phyloP scores from a whole-genome alignment of 495 filamentous ascomycete genomes.

The Margaritispora aquatica region DNA sequence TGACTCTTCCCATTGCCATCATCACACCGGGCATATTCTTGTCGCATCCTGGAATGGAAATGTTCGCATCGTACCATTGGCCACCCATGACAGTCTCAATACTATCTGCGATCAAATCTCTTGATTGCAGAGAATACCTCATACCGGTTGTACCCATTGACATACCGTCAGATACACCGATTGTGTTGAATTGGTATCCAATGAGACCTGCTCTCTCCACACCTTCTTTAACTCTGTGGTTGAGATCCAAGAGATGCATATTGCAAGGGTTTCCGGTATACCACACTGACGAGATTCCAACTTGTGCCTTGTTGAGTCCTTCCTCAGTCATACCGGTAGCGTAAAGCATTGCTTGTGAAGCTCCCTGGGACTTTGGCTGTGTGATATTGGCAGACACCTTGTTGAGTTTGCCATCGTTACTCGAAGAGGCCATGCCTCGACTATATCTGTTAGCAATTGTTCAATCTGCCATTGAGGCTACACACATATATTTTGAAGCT shows the following conservation, averaged over 20 bases:
- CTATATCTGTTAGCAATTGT: slow-evolving; percentile 21
- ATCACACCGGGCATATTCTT: slow-evolving; percentile 99
- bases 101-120: slow-evolving; percentile 94
- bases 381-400: slow-evolving; percentile 78
- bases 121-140: slow-evolving; percentile 89
- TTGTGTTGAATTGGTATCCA: slow-evolving; percentile 93
- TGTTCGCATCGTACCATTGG: slow-evolving; percentile 99
- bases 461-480: not conserved
- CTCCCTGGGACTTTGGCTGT: slow-evolving; percentile 94
- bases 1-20: slow-evolving; percentile 95
- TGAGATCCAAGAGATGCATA: slow-evolving; percentile 94
- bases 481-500: slow-evolving; percentile 21
- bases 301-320: slow-evolving; percentile 91
- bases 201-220: slow-evolving; percentile 75
- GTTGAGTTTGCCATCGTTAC: slow-evolving; percentile 57
- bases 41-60: slow-evolving; percentile 97
- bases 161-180: slow-evolving; percentile 85
- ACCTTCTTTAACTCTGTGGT: slow-evolving; percentile 73
- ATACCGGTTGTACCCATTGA: slow-evolving; percentile 83
- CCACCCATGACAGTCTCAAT: slow-evolving; percentile 99
- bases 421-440: slow-evolving; percentile 32
- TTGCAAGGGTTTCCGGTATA: slow-evolving; percentile 97
- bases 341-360: slow-evolving; percentile 98
- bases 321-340: slow-evolving; percentile 77
- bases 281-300: slow-evolving; percentile 89